These are phyloP conservation scores for Diplosphaera chodatii DNA, from an alignment of 139 green algal genomes.

Conservation along the genomic window DNA sequence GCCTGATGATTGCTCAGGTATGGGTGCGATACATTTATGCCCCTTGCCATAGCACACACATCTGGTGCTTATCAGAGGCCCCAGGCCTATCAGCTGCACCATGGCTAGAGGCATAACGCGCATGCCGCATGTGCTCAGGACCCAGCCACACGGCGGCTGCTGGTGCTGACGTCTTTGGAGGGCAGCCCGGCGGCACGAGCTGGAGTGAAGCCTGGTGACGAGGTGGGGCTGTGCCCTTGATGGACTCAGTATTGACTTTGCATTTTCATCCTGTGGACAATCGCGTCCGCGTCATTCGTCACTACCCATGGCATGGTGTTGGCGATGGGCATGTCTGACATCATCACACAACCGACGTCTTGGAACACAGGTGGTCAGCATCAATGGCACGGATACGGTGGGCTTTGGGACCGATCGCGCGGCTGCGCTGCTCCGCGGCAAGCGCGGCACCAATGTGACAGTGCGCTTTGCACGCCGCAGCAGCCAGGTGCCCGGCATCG, in stretches of 20 bases:
- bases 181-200: slow-evolving; percentile 78
- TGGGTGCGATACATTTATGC: slow-evolving; percentile 15
- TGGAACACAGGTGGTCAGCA: slow-evolving; percentile 39
- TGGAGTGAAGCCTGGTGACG: slow-evolving; percentile 77
- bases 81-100: too few relatives aligned
- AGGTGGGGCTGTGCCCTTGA: slow-evolving; percentile 38
- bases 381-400: slow-evolving; percentile 50
- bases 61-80: slow-evolving; percentile 1
- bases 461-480: slow-evolving; percentile 58
- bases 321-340: too few relatives aligned
- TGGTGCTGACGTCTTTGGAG: slow-evolving; percentile 81
- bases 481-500: slow-evolving; percentile 62
- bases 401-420: slow-evolving; percentile 69
- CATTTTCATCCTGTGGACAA: too few relatives aligned
- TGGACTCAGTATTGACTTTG: too few relatives aligned
- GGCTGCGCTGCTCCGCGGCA: slow-evolving; percentile 66
- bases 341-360: too few relatives aligned
- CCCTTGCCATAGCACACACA: too few relatives aligned
- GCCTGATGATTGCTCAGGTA: slow-evolving; percentile 75
- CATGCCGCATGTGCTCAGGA: too few relatives aligned
- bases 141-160: slow-evolving; percentile 40
- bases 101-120: too few relatives aligned
- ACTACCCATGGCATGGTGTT: too few relatives aligned
- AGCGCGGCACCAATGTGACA: slow-evolving; percentile 56
- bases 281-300: too few relatives aligned